Base-by-base conservation (phyloP, 2,329 filamentous ascomycete species). In the Cryphonectria carpinicola region DNA sequence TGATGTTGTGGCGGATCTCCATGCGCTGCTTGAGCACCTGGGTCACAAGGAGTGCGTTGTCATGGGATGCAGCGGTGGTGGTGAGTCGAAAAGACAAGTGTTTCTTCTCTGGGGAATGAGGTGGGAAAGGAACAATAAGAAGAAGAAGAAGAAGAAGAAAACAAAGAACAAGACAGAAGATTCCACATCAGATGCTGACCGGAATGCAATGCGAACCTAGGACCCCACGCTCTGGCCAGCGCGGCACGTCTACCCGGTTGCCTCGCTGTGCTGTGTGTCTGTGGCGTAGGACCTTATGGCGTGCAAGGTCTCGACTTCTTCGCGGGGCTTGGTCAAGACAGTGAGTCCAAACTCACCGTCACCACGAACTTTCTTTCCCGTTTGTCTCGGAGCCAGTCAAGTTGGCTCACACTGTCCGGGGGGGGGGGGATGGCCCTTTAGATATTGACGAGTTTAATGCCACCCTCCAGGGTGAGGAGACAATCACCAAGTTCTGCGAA, bases 21-120 rank as follows among this genome's bases (percentile, higher is more conserved):
- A 69, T n/a, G 71, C 67, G 37, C 41, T 73, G 63, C 66, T 71
- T 11, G 60, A 63, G 32, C 69, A 73, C 32, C 49, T 73, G 28
- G 69, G 64, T 37, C 28, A 69, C 28, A 69, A 73, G 58, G 65
- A 71, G 52, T 71, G 69, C 41, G 17, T 67, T 13, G 66, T 72
- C 37, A 66, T 49, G 11, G 71, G 71, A 32, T 52, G 61, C 37
- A 72, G 71, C 32, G 71, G 71, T 22, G 71, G 71, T 32, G 71
- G 71, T 72, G 25, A 41, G 66, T 67, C 13, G 10, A 39, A 6
- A 13, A 4, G 17, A 28, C 46, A 25, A 22, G 35, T n/a, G 2
- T 0, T 22, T 58, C 22, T 13, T 8, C 22, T 13, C 4, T 6
- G 1, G 13, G 35, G 1, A 1, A 56, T 28, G 10, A 39, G 32